Conservation (phyloP, 345 rosid genomes). For the Moricandia moricandioides region DNA sequence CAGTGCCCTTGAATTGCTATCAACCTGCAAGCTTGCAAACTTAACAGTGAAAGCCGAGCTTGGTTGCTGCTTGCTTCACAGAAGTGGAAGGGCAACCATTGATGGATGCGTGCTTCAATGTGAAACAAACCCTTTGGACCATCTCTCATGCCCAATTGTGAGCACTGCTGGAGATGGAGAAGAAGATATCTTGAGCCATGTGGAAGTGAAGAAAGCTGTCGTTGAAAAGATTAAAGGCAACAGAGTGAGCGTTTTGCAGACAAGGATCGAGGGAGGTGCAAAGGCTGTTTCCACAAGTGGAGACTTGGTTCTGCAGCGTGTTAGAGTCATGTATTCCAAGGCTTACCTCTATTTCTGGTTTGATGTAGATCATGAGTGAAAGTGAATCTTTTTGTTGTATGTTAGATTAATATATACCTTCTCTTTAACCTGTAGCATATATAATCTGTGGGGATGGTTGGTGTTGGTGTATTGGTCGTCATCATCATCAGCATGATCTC, state of each 20-base stretch:
- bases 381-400: slow-evolving; percentile 8
- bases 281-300: slow-evolving; percentile 81
- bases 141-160: slow-evolving; percentile 80
- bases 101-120: slow-evolving; percentile 93
- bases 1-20: slow-evolving; percentile 84
- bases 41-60: slow-evolving; percentile 88
- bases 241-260: slow-evolving; percentile 64
- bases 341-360: slow-evolving; percentile 71
- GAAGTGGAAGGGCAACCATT: slow-evolving; percentile 83
- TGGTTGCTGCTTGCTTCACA: slow-evolving; percentile 90
- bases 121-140: slow-evolving; percentile 76
- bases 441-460: slow-evolving; percentile 14
- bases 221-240: slow-evolving; percentile 36
- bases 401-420: not conserved
- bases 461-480: not conserved
- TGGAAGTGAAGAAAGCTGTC: slow-evolving; percentile 38
- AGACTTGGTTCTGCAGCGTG: slow-evolving; percentile 75
- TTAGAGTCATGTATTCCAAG: slow-evolving; percentile 77
- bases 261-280: slow-evolving; percentile 92
- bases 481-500: slow-evolving; percentile 12
- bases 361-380: slow-evolving; percentile 55
- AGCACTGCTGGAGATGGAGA: slow-evolving; percentile 57
- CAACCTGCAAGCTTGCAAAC: slow-evolving; percentile 82
- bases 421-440: slow-evolving; percentile 16
- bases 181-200: slow-evolving; percentile 28